Conservation (phyloP, 768 basidiomycete species). For the Paxillus involutus region DNA sequence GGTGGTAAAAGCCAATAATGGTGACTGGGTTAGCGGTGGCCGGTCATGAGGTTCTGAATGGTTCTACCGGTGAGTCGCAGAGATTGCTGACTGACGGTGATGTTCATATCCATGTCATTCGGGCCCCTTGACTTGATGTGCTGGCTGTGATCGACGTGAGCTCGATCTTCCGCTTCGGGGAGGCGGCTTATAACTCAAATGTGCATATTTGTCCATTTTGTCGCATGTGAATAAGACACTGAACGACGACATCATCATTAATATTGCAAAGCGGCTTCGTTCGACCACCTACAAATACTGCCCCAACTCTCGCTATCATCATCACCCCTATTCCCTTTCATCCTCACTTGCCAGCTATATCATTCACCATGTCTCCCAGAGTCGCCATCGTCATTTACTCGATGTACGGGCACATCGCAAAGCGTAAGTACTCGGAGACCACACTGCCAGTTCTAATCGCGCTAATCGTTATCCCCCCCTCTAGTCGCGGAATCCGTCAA, state of each 20-base stretch:
- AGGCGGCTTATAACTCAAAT: not conserved
- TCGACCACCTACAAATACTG: slow-evolving; percentile 13
- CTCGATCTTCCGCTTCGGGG: slow-evolving; percentile 5
- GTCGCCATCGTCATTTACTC: slow-evolving; percentile 75
- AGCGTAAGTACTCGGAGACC: slow-evolving; percentile 41
- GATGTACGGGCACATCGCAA: slow-evolving; percentile 72
- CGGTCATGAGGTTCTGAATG: too few relatives aligned
- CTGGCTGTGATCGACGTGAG: not conserved
- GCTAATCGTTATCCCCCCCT: slow-evolving; percentile 4
- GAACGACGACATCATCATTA: too few relatives aligned
- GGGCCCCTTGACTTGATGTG: not conserved
- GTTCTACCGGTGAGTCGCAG: not conserved
- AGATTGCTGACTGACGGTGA: not conserved
- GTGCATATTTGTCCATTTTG: not conserved
- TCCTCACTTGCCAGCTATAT: not conserved
- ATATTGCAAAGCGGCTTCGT: too few relatives aligned
- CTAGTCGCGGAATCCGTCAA: slow-evolving; percentile 61
- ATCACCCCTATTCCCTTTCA: not conserved
- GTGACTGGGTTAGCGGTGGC: too few relatives aligned
- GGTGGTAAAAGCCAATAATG: too few relatives aligned
- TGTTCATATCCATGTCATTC: not conserved
- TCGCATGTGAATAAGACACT: not conserved
- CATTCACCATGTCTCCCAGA: slow-evolving; percentile 46
- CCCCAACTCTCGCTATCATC: not conserved
- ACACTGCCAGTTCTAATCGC: not conserved